phyloP scores from a whole-genome alignment of 1,284 basidiomycete species.

The Trichosporon sp. region DNA sequence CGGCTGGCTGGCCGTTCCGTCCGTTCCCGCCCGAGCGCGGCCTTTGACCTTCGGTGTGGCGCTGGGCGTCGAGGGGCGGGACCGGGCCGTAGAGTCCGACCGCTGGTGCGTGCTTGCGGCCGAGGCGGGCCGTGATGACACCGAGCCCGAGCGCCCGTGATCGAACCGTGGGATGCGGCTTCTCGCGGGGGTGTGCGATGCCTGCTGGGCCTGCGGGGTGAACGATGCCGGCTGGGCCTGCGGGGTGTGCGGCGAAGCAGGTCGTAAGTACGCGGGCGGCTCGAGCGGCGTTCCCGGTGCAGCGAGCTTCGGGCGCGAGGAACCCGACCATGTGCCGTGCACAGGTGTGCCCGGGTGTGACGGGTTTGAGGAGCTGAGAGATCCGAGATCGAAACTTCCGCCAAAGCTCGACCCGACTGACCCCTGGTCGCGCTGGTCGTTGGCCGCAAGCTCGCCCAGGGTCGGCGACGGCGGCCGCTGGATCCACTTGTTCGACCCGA shows the following conservation, averaged over 20 bases:
- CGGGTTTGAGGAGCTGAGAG: background rate
- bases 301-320: background rate
- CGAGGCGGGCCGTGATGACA: background rate
- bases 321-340: background rate
- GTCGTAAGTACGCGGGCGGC: background rate
- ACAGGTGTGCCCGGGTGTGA: conserved; percentile 1
- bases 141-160: background rate
- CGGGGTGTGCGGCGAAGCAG: background rate
- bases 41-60: background rate
- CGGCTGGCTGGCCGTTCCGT: background rate
- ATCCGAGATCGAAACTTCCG: background rate
- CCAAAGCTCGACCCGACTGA: background rate
- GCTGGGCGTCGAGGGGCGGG: background rate
- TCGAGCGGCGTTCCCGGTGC: background rate
- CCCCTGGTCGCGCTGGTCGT: background rate
- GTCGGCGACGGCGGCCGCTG: conserved; percentile 13
- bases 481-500: conserved; percentile 12
- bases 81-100: background rate
- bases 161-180: conserved; percentile 1
- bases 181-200: background rate
- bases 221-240: background rate
- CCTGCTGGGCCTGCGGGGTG: background rate
- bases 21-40: background rate
- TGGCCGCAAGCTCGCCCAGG: background rate
- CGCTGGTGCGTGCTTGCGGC: background rate